phyloP scores from a whole-genome alignment of 1,284 basidiomycete species.

The Trametes polyzona region DNA sequence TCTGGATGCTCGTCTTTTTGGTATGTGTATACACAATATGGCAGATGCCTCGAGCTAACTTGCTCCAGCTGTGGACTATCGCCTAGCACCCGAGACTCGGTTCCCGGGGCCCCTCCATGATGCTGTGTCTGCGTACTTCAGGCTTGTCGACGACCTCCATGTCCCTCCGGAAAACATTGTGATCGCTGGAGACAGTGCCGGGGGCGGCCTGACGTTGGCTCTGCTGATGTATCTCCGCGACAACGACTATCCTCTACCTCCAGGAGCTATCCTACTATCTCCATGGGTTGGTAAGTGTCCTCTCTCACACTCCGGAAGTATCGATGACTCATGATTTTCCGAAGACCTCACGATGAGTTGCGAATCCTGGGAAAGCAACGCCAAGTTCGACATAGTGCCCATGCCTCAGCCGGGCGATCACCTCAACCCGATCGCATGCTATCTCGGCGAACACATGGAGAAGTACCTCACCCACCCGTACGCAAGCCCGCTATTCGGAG shows the following conservation, averaged over 20 bases:
- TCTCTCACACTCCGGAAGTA: background rate
- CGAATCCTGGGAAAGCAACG: slow-evolving; percentile 96
- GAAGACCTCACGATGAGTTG: slow-evolving; percentile 95
- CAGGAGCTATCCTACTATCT: slow-evolving; percentile 84
- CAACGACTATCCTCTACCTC: slow-evolving; percentile 79
- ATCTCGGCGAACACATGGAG: slow-evolving; percentile 86
- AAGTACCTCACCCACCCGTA: slow-evolving; percentile 95
- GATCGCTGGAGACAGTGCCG: slow-evolving; percentile 91
- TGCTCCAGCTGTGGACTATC: slow-evolving; percentile 88
- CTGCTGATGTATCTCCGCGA: slow-evolving; percentile 92
- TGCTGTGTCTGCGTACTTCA: slow-evolving; percentile 84
- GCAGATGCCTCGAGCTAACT: background rate
- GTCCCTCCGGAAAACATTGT: slow-evolving; percentile 92
- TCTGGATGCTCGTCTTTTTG: slow-evolving; percentile 92
- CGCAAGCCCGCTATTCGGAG: slow-evolving; percentile 94
- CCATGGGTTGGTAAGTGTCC: slow-evolving; percentile 87
- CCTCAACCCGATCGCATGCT: slow-evolving; percentile 91
- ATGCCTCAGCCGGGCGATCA: slow-evolving; percentile 79
- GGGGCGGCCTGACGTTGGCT: slow-evolving; percentile 87
- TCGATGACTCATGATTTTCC: background rate
- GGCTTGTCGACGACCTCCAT: slow-evolving; percentile 86
- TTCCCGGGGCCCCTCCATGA: slow-evolving; percentile 97
- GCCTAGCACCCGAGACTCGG: slow-evolving; percentile 91
- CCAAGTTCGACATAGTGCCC: slow-evolving; percentile 81
- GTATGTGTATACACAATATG: slow-evolving; percentile 48